Percentiles rank a stretch among this genome's conserved stretches.
Evolutionary conservation across 345 rosid genomes (phyloP).

Genomic region (Brassica incana): DNA sequence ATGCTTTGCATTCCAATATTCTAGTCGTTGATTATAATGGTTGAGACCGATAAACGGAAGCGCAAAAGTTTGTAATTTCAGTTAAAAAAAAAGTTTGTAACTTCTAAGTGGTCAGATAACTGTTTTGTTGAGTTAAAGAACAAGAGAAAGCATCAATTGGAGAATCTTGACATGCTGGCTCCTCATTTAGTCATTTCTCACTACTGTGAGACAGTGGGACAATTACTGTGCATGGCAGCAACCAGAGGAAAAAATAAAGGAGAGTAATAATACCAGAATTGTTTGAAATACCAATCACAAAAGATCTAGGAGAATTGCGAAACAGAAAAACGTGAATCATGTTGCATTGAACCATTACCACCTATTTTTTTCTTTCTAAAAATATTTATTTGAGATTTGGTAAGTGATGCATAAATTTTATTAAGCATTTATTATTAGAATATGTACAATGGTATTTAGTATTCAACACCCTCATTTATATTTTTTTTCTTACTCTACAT

Average conservation of each 20-base stretch:
- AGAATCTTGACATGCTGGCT: conserved; percentile 21
- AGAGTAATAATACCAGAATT: conserved; percentile 13
- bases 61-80: not conserved
- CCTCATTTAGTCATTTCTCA: conserved; percentile 25
- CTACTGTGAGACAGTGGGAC: conserved; percentile 38
- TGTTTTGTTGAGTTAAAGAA: not conserved
- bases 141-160: not conserved
- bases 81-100: not conserved
- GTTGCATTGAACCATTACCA: too few relatives aligned
- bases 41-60: not conserved
- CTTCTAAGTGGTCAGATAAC: not conserved
- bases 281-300: conserved; percentile 5
- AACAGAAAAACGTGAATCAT: too few relatives aligned
- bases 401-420: too few relatives aligned
- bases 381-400: too few relatives aligned
- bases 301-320: too few relatives aligned
- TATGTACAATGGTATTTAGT: too few relatives aligned
- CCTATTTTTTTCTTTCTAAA: too few relatives aligned
- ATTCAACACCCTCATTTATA: too few relatives aligned
- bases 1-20: not conserved
- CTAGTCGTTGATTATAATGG: not conserved
- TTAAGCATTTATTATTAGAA: too few relatives aligned
- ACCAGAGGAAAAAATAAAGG: conserved; percentile 1
- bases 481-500: too few relatives aligned
- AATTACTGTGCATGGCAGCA: conserved; percentile 50